Percentiles rank a stretch among this genome's conserved stretches.
These are phyloP conservation scores for Teunomyces atbi DNA, from an alignment of 805 yeast species.

Conservation along the genomic window DNA sequence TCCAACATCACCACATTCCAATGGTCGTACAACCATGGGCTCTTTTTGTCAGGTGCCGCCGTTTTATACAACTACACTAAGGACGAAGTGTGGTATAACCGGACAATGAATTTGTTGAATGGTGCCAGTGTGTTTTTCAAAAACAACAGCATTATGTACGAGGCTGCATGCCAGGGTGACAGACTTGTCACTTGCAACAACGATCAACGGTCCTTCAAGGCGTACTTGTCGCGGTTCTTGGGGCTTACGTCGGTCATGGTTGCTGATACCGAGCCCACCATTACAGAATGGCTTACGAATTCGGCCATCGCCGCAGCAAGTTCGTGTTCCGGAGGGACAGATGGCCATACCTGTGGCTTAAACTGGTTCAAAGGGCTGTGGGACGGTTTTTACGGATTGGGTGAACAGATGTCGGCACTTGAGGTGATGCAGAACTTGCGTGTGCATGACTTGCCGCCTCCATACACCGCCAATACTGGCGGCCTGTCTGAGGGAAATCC, in stretches of 20 bases:
- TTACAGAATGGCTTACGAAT: slow-evolving; percentile 43
- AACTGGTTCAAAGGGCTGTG: slow-evolving; percentile 57
- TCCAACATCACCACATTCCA: slow-evolving; percentile 53
- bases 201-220: slow-evolving; percentile 92
- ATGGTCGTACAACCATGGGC: slow-evolving; percentile 89
- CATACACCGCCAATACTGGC: slow-evolving; percentile 62
- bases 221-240: slow-evolving; percentile 71
- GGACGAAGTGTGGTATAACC: slow-evolving; percentile 61
- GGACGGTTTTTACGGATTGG: slow-evolving; percentile 71
- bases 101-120: slow-evolving; percentile 54
- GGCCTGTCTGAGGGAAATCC: slow-evolving; percentile 70
- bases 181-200: slow-evolving; percentile 56
- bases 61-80: slow-evolving; percentile 72
- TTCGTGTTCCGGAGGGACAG: slow-evolving; percentile 75
- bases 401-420: slow-evolving; percentile 76
- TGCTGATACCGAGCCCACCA: slow-evolving; percentile 52
- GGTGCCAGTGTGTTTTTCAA: slow-evolving; percentile 58
- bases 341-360: slow-evolving; percentile 80
- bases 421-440: slow-evolving; percentile 56
- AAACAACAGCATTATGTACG: slow-evolving; percentile 56
- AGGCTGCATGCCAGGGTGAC: slow-evolving; percentile 75
- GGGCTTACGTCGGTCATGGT: slow-evolving; percentile 72
- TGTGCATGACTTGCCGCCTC: slow-evolving; percentile 46
- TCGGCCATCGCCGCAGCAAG: slow-evolving; percentile 51
- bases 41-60: slow-evolving; percentile 77